Evolutionary conservation across 2,329 filamentous ascomycete genomes (phyloP).

Genomic region (Penicillium hesseltinei): DNA sequence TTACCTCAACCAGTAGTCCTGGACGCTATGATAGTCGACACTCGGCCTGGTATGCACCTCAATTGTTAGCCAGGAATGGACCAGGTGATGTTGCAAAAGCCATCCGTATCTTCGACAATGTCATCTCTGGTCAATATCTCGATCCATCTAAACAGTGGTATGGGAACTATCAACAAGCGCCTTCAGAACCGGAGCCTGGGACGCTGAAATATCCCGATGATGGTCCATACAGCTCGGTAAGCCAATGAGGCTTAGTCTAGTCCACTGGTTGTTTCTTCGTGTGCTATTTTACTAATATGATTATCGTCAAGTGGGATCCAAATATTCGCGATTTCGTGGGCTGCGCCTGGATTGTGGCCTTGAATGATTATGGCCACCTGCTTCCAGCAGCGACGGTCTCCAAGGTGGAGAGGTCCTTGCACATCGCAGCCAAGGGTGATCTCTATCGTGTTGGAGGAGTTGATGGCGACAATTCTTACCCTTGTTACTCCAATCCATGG

Average conservation of each 20-base stretch:
- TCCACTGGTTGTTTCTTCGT: background rate
- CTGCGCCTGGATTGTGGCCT: constrained; percentile 19
- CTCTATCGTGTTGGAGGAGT: constrained; percentile 61
- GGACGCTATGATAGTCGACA: constrained; percentile 20
- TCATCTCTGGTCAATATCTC: constrained; percentile 19
- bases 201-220: constrained; percentile 14
- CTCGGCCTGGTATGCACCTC: constrained; percentile 21
- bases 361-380: constrained; percentile 37
- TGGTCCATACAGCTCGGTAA: constrained; percentile 15
- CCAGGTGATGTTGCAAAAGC: constrained; percentile 16
- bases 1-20: constrained; percentile 8
- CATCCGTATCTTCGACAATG: constrained; percentile 20
- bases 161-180: constrained; percentile 19
- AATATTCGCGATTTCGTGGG: constrained; percentile 22
- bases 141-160: constrained; percentile 21
- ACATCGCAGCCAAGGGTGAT: constrained; percentile 58
- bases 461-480: constrained; percentile 61
- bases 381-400: constrained; percentile 39
- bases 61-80: constrained; percentile 18
- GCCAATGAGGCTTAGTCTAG: background rate
- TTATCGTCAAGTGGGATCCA: constrained; percentile 17
- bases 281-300: background rate
- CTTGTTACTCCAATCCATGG: constrained; percentile 60
- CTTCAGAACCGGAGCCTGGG: constrained; percentile 17
- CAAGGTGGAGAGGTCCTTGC: constrained; percentile 54